Conservation (phyloP, 129 eudicot genomes). For the Artemisia annua region DNA sequence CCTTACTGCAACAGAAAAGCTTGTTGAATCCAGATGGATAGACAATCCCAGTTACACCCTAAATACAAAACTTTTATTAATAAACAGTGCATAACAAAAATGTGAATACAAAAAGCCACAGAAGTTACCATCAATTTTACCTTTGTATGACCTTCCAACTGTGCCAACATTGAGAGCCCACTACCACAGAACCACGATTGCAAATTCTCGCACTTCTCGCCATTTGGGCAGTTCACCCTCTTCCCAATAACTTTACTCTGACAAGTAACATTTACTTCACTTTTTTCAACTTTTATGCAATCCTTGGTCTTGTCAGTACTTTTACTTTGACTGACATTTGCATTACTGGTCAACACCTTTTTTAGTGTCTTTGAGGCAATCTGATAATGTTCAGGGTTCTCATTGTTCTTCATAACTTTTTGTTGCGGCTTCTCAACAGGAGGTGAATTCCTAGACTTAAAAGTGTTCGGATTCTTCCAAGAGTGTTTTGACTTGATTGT, state of each 20-base stretch:
- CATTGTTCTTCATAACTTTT: not conserved
- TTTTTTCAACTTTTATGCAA: too few relatives aligned
- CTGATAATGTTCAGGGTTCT: not conserved
- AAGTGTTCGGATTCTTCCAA: slow-evolving; percentile 34
- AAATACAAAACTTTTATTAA: not conserved
- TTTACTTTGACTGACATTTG: too few relatives aligned
- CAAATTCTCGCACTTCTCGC: too few relatives aligned
- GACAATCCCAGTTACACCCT: slow-evolving; percentile 49
- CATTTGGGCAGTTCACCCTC: not conserved
- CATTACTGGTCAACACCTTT: not conserved
- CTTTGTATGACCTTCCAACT: too few relatives aligned
- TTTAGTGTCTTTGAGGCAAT: not conserved
- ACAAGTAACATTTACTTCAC: too few relatives aligned
- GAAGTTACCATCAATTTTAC: slow-evolving; percentile 36
- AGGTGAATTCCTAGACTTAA: not conserved
- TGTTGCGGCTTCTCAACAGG: not conserved
- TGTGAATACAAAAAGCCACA: too few relatives aligned
- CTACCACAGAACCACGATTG: too few relatives aligned
- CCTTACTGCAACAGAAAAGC: too few relatives aligned
- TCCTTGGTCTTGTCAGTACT: too few relatives aligned
- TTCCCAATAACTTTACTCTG: too few relatives aligned
- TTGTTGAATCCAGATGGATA: too few relatives aligned
- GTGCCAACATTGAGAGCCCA: too few relatives aligned
- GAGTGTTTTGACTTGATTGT: slow-evolving; percentile 1
- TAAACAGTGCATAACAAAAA: not conserved